These are phyloP conservation scores for Fagopyrum homotropicum DNA, from an alignment of 148 eudicot species.

Conservation along the genomic window DNA sequence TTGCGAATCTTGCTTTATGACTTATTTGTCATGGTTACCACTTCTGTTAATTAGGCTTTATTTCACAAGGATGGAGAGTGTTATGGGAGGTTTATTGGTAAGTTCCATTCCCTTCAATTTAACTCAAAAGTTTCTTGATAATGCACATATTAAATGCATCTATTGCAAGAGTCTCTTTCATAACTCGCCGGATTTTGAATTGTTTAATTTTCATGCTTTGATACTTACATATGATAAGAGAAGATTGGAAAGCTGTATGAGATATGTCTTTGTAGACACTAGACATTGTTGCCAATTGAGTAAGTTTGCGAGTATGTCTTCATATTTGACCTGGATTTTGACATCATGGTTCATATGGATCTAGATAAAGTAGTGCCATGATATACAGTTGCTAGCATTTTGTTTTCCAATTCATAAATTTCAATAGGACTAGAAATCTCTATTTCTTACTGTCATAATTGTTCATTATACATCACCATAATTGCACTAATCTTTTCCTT, in stretches of 20 bases:
- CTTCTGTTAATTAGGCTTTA: constrained; percentile 33
- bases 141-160: not conserved
- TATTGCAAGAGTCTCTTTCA: not conserved
- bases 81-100: constrained; percentile 44
- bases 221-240: too few species aligned
- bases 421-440: not conserved
- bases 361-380: not conserved
- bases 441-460: too few species aligned
- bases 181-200: not conserved
- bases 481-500: too few species aligned
- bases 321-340: not conserved
- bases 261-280: not conserved
- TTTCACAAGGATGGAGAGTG: constrained; percentile 31
- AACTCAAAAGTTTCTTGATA: not conserved
- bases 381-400: not conserved
- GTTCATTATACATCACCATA: too few species aligned
- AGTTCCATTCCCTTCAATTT: not conserved
- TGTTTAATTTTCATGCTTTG: not conserved
- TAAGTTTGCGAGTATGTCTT: too few species aligned
- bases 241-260: not conserved
- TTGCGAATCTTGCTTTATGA: constrained; percentile 1
- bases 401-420: not conserved
- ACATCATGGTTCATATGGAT: not conserved
- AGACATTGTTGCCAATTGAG: not conserved
- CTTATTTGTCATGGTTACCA: not conserved